Conservation (phyloP, 352 stramenopile species). For the Peronosclerospora sorghi region DNA sequence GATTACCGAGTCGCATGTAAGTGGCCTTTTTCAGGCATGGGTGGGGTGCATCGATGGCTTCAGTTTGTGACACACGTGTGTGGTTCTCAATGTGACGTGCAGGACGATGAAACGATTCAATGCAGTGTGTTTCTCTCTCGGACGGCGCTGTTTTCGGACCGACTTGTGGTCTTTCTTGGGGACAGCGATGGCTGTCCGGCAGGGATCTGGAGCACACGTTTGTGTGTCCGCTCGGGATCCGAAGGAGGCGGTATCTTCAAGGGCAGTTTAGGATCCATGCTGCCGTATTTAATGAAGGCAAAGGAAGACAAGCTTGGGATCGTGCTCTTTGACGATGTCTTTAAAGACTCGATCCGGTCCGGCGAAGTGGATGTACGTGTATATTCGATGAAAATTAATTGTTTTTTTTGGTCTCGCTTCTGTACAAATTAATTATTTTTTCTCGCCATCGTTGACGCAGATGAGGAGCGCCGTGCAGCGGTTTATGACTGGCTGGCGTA, state of each 20-base stretch:
- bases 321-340: constrained; percentile 56
- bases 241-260: constrained; percentile 65
- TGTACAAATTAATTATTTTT: neutral
- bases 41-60: neutral
- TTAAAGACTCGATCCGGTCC: constrained; percentile 35
- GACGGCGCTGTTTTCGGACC: constrained; percentile 48
- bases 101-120: constrained; percentile 46
- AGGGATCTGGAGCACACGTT: constrained; percentile 46
- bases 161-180: constrained; percentile 51
- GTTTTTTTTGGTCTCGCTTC: neutral
- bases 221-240: constrained; percentile 50
- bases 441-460: constrained; percentile 21
- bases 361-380: constrained; percentile 45
- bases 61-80: neutral
- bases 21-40: constrained; percentile 1
- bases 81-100: constrained; percentile 9
- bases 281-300: constrained; percentile 65
- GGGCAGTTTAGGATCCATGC: constrained; percentile 58
- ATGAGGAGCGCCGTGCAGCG: constrained; percentile 41
- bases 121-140: constrained; percentile 52
- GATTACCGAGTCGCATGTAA: constrained; percentile 38
- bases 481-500: constrained; percentile 63
- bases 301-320: constrained; percentile 63
- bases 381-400: neutral
- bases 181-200: constrained; percentile 48